Base-by-base conservation (phyloP, 345 rosid species). In the Viola odorata region DNA sequence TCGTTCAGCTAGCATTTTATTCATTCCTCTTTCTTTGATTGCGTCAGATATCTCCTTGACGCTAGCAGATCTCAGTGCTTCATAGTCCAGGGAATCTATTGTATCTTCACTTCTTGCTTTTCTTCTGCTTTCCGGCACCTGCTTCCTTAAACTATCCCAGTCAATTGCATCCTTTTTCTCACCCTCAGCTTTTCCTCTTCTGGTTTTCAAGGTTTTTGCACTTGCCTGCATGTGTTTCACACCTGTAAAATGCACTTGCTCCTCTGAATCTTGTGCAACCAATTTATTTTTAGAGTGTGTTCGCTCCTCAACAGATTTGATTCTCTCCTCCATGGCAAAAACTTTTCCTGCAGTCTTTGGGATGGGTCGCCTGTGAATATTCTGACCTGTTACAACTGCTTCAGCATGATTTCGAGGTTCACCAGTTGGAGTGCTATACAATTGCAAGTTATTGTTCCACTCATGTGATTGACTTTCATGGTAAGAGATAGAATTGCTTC, bases 1-100 rank as follows among this genome's bases (percentile, higher is more conserved):
- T 61, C 98, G 74, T 66, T 77, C 88, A 5, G 96, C 98, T 65
- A 92, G 75, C 91, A 87, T 77, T 65, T 87, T 81, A 76, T 89
- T 89, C 94, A 89, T 89, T 36, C 98, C 98, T 65, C 98, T 74
- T 66, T 79, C 96, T 76, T 75, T 85, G 39, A 89, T 92, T 37
- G 89, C 64, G 0, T 80, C 70, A 41, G 97, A 69, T 45, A 92
- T 82, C 69, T 83, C 80, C 7, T 58, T 50, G 17, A 83, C 73
- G 53, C 62, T 59, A 42, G 91, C 88, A 45, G 69, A 37, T 73
- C 97, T 84, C 72, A 92, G 39, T 62, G 94, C 89, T 80, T 89
- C 91, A 58, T 85, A 92, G 76, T 92, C 97, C 41, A 89, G 47
- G 14, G 98, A 82, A 77, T 92, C 96, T 88, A 69, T 76, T 37